These are phyloP conservation scores for Scleroderma citrinum DNA, from an alignment of 768 basidiomycete species.

Conservation along the genomic window DNA sequence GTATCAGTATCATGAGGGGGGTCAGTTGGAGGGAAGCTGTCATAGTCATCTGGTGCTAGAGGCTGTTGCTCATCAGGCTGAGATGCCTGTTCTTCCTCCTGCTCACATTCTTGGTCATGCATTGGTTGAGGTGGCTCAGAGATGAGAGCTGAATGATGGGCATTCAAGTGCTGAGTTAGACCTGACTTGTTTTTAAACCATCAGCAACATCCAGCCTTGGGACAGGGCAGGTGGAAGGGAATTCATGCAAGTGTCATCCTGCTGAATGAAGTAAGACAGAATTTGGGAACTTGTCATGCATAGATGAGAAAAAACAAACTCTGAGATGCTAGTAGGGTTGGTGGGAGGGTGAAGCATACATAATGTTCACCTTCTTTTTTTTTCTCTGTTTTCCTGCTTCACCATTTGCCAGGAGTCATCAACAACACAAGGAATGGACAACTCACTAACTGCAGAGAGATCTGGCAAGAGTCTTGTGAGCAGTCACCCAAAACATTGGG, in stretches of 20 bases:
- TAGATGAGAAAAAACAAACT: too few relatives aligned
- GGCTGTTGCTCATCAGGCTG: not conserved
- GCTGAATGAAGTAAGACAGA: too few relatives aligned
- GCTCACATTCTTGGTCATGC: too few relatives aligned
- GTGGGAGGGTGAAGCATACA: too few relatives aligned
- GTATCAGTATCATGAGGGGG: not conserved
- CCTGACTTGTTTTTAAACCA: constrained; percentile 1
- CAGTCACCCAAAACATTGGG: too few relatives aligned
- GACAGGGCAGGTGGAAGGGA: not conserved
- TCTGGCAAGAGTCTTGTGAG: too few relatives aligned
- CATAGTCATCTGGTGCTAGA: not conserved
- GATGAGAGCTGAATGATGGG: not conserved
- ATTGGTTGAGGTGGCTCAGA: not conserved
- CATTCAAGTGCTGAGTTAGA: not conserved
- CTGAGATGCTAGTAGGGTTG: too few relatives aligned
- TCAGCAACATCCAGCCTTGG: not conserved
- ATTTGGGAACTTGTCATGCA: too few relatives aligned
- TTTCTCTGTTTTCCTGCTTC: not conserved
- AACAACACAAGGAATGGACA: not conserved
- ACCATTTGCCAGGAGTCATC: not conserved
- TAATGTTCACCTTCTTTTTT: not conserved
- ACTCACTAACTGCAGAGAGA: too few relatives aligned
- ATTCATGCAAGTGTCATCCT: too few relatives aligned
- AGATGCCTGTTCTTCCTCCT: not conserved
- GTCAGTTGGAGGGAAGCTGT: not conserved